Conservation (phyloP, 225 moss, liverwort and hornwort genomes). For the Sphagnum contortum region DNA sequence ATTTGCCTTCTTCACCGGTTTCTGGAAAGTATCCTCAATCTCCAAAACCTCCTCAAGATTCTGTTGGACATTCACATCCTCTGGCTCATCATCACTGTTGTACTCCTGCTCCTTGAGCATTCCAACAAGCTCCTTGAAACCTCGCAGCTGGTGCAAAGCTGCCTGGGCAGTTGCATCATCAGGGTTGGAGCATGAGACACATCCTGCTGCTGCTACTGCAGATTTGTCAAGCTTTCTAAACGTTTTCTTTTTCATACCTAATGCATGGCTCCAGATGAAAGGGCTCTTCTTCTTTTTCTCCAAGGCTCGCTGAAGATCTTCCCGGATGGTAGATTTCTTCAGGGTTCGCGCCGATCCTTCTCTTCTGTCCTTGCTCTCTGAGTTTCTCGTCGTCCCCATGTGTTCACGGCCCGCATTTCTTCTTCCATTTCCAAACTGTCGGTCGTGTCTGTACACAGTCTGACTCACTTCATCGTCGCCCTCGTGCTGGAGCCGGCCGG, state of each 20-base stretch:
- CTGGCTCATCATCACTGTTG: slow-evolving; percentile 38
- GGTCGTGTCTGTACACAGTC: too few relatives aligned
- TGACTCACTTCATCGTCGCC: too few relatives aligned
- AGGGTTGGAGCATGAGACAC: slow-evolving; percentile 7
- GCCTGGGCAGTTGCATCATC: slow-evolving; percentile 8
- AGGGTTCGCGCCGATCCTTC: too few relatives aligned
- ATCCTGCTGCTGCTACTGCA: background rate
- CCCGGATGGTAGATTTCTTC: slow-evolving; percentile 1
- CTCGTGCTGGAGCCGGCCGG: too few relatives aligned
- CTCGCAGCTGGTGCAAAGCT: slow-evolving; percentile 16
- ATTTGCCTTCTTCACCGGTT: slow-evolving; percentile 40
- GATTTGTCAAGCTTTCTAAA: slow-evolving; percentile 10
- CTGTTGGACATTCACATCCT: slow-evolving; percentile 27
- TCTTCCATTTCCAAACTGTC: too few relatives aligned
- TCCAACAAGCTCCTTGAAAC: slow-evolving; percentile 15
- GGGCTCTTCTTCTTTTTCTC: slow-evolving; percentile 12
- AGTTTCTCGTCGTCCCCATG: too few relatives aligned
- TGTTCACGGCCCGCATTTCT: too few relatives aligned
- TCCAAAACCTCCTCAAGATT: slow-evolving; percentile 33
- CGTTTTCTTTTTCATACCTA: slow-evolving; percentile 7
- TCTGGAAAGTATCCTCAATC: slow-evolving; percentile 40
- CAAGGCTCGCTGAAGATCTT: slow-evolving; percentile 17
- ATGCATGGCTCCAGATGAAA: slow-evolving; percentile 8
- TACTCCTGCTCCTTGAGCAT: slow-evolving; percentile 8
- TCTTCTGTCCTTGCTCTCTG: too few relatives aligned